phyloP scores from a whole-genome alignment of 1,284 basidiomycete species.

The Malassezia yamatoensis region DNA sequence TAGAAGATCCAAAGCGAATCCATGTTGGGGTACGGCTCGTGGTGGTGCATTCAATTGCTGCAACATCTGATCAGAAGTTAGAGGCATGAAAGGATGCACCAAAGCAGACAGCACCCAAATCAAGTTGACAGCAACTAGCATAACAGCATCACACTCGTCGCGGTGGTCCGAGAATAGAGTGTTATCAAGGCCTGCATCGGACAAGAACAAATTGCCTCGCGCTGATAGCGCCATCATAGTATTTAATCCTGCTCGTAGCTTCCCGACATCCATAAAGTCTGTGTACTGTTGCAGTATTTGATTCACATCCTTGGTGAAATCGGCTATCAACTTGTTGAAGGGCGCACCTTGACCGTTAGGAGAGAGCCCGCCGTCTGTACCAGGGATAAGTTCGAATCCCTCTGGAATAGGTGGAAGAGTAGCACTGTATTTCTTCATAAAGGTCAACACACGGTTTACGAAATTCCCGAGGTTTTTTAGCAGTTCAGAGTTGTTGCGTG shows the following conservation, averaged over 20 bases:
- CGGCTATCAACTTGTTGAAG: slow-evolving; percentile 21
- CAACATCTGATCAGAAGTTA: slow-evolving; percentile 70
- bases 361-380: slow-evolving; percentile 23
- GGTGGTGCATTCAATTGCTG: slow-evolving; percentile 80
- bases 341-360: slow-evolving; percentile 17
- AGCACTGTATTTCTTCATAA: slow-evolving; percentile 75
- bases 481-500: slow-evolving; percentile 85
- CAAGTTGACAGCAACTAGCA: slow-evolving; percentile 77
- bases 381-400: slow-evolving; percentile 26
- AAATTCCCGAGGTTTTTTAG: slow-evolving; percentile 98
- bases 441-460: slow-evolving; percentile 88
- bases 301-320: slow-evolving; percentile 73
- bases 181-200: slow-evolving; percentile 83
- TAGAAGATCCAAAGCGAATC: slow-evolving; percentile 65
- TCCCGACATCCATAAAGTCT: slow-evolving; percentile 80
- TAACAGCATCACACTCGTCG: slow-evolving; percentile 74
- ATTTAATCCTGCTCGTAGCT: slow-evolving; percentile 75
- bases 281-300: slow-evolving; percentile 68
- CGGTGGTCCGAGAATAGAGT: slow-evolving; percentile 71
- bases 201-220: slow-evolving; percentile 88
- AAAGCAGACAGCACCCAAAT: slow-evolving; percentile 81
- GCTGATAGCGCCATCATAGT: slow-evolving; percentile 80
- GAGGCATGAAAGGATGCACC: slow-evolving; percentile 92
- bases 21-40: slow-evolving; percentile 55
- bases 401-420: slow-evolving; percentile 54